Evolutionary conservation across 176 grass and related monocot genomes (phyloP).

Genomic region (Thalia dealbata): DNA sequence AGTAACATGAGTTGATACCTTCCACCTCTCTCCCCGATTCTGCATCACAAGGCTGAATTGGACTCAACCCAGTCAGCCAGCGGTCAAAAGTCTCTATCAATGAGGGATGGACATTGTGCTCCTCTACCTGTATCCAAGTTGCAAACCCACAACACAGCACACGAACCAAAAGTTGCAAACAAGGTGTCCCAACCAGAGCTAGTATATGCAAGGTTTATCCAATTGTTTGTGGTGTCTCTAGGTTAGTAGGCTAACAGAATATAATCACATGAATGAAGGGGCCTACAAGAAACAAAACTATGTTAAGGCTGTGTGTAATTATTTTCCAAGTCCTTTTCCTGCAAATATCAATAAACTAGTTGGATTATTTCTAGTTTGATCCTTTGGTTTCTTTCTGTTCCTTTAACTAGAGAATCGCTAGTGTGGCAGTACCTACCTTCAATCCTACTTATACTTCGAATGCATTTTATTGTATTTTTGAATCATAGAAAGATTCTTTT

Average conservation of each 20-base stretch:
- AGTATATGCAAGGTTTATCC: not conserved
- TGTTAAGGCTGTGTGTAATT: not conserved
- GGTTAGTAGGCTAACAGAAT: not conserved
- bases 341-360: not conserved
- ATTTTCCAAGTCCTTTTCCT: not conserved
- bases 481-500: constrained; percentile 17
- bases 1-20: not conserved
- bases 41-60: not conserved
- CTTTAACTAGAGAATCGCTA: not conserved
- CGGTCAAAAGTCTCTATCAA: not conserved
- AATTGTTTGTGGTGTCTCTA: not conserved
- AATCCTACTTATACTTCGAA: not conserved
- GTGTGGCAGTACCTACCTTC: not conserved
- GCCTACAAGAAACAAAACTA: not conserved
- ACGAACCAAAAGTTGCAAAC: not conserved
- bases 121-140: not conserved
- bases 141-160: not conserved
- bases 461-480: not conserved
- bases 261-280: not conserved
- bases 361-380: not conserved
- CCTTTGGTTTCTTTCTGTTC: not conserved
- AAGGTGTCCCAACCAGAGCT: not conserved
- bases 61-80: not conserved
- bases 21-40: not conserved
- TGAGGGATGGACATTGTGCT: not conserved